Conservation (phyloP, 2,329 filamentous ascomycete genomes). For the Talaromyces sp. region DNA sequence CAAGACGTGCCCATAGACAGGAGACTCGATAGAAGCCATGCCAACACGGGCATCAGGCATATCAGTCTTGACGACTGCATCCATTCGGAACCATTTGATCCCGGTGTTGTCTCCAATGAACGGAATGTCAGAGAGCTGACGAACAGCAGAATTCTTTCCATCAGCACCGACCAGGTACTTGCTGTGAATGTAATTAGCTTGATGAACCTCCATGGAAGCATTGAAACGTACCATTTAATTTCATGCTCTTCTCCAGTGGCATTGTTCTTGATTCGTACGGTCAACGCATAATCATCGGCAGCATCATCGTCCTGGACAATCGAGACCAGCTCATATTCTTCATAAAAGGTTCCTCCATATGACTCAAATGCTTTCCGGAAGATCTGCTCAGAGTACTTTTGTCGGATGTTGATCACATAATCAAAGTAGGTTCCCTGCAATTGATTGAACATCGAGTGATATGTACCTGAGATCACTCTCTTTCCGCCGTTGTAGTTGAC, state of each 20-base stretch:
- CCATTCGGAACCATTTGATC: slow-evolving; percentile 3
- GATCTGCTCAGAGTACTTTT: slow-evolving; percentile 2
- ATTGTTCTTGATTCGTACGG: slow-evolving; percentile 2
- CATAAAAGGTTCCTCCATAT: background rate
- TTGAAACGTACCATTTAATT: background rate
- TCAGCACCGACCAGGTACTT: slow-evolving; percentile 1
- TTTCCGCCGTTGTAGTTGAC: slow-evolving; percentile 11
- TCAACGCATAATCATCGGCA: slow-evolving; percentile 10
- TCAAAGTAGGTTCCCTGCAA: background rate
- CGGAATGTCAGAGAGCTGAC: background rate
- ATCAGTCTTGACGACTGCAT: background rate
- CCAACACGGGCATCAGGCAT: slow-evolving; percentile 3
- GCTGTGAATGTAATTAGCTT: background rate
- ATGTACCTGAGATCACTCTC: slow-evolving; percentile 12
- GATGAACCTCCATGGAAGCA: background rate
- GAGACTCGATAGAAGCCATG: background rate
- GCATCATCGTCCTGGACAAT: slow-evolving; percentile 8
- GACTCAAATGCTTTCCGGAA: background rate
- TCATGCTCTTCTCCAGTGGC: background rate
- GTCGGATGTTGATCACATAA: slow-evolving; percentile 2
- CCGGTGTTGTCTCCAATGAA: background rate
- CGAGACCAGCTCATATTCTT: slow-evolving; percentile 10
- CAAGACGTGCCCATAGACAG: background rate
- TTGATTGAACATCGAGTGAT: slow-evolving; percentile 4
- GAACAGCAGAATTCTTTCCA: slow-evolving; percentile 2